Conservation (phyloP, 495 filamentous ascomycete species). For the Poronia punctata region DNA sequence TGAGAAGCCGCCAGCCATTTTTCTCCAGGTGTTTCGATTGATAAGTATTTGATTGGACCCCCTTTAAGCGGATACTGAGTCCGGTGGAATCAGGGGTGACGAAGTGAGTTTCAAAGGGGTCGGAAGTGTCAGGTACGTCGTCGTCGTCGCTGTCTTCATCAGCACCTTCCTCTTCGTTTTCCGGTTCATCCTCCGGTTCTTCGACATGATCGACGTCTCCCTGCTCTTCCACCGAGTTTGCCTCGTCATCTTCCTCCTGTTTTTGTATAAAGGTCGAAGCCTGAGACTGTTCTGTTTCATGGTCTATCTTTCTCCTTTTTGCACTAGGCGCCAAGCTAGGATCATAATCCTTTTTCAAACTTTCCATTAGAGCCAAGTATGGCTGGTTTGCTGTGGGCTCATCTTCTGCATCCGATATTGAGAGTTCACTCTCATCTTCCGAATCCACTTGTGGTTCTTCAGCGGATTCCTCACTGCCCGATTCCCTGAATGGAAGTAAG, state of each 20-base stretch:
- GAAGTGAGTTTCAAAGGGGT: conserved; percentile 81
- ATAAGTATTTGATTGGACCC: conserved; percentile 58
- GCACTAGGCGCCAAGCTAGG: conserved; percentile 50
- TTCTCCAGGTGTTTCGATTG: conserved; percentile 37
- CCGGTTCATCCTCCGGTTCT: conserved; percentile 41
- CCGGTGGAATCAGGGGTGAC: conserved; percentile 51
- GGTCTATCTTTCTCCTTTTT: conserved; percentile 63
- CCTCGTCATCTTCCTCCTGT: conserved; percentile 23
- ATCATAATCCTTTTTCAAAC: conserved; percentile 48
- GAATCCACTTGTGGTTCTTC: conserved; percentile 29
- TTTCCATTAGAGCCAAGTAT: conserved; percentile 61
- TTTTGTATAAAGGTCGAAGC: conserved; percentile 20
- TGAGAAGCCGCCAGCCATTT: conserved; percentile 34
- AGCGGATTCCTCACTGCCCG: conserved; percentile 41
- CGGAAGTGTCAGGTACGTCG: conserved; percentile 48
- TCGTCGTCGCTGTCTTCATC: conserved; percentile 37
- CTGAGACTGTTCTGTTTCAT: conserved; percentile 18
- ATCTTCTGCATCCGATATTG: conserved; percentile 36
- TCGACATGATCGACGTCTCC: conserved; percentile 41
- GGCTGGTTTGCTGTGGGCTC: conserved; percentile 33
- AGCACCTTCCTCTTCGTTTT: conserved; percentile 23
- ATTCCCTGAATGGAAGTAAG: conserved; percentile 22
- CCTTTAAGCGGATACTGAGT: conserved; percentile 41
- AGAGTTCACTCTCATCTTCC: conserved; percentile 32
- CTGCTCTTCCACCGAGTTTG: too few species aligned